These are phyloP conservation scores for Torulaspora maleeae DNA, from an alignment of 805 yeast species.

Conservation along the genomic window DNA sequence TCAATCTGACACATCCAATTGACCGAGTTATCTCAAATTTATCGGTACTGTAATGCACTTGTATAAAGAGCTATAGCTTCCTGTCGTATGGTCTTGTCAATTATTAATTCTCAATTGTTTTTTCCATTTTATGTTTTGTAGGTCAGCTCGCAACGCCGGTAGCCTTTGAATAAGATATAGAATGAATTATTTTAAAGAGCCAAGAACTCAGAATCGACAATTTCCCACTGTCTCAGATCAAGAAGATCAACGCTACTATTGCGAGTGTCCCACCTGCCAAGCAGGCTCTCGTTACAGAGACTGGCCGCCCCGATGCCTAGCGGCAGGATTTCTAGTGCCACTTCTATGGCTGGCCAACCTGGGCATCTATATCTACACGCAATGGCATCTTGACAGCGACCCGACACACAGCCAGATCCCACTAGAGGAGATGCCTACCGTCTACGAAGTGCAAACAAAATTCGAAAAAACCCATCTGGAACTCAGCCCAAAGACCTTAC, in stretches of 20 bases:
- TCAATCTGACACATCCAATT: neutral
- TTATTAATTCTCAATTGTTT: neutral
- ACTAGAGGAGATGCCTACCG: slow-evolving; percentile 29
- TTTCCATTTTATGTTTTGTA: neutral
- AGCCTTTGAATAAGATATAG: neutral
- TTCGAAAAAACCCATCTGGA: slow-evolving; percentile 8
- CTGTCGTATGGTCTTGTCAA: too few species aligned
- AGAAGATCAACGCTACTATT: slow-evolving; percentile 12
- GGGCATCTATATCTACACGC: slow-evolving; percentile 18
- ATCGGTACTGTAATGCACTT: neutral
- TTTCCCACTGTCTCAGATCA: slow-evolving; percentile 2
- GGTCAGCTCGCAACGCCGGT: neutral
- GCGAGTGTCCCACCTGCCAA: slow-evolving; percentile 27
- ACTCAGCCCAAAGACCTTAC: slow-evolving; percentile 1
- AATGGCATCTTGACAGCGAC: slow-evolving; percentile 23
- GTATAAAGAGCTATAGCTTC: neutral
- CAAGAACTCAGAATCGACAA: too few species aligned
- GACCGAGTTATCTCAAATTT: neutral
- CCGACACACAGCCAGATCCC: slow-evolving; percentile 21
- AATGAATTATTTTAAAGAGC: too few species aligned
- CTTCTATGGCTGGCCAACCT: slow-evolving; percentile 21
- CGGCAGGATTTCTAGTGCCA: slow-evolving; percentile 27
- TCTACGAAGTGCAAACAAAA: slow-evolving; percentile 19
- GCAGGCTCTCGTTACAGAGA: slow-evolving; percentile 2
- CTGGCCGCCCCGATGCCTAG: slow-evolving; percentile 15